Evolutionary conservation across 345 rosid genomes (phyloP), one percentile per base, ranked within the genome.

Genomic region (Hibiscus mutabilis): DNA sequence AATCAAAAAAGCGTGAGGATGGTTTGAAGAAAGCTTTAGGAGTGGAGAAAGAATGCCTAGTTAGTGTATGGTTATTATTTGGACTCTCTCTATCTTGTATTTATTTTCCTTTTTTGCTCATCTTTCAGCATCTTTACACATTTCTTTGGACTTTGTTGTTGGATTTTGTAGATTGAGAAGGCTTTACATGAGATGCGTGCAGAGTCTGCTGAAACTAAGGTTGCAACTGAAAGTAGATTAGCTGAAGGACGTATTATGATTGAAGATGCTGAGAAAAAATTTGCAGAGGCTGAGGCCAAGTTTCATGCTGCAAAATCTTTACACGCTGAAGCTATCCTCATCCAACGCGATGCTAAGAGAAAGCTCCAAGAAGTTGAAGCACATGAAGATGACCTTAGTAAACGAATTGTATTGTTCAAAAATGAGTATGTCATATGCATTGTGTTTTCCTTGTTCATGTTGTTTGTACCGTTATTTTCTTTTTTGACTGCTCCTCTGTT

Each of bases 131-230:
- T 75, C 58, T 40, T 62, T 40, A 3, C 33, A 6, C 15, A 16
- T 59, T 68, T 72, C 44, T 68, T 56, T 42, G 22, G 27, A 35
- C 61, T 67, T 61, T 56, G 42, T 65, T 25, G 21, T 75, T 74
- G 35, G 29, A 11, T 71, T 69, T 69, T 79, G 74, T 79, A 95
- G 99, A 71, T 95, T 37, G 99, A 92, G 85, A 95, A 95, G 81
- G 79, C 96, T 40, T 81, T 95, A 87, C 98, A 92, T 73, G 99
- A 92, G 85, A 90, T 95, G 83, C 98, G 97, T 75, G 87, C 92
- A 60, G 97, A 95, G 79, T 84, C 86, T 84, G 97, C 99, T 18
- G 99, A 95, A 84, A 82, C 80, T 0, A 95, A 92, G 85, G 90
- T 95, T 85, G 77, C 97, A 15, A 91, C 98, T 35, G 92, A 72